Base-by-base conservation (phyloP, 352 stramenopile species). In the Elongisporangium anandrum region DNA sequence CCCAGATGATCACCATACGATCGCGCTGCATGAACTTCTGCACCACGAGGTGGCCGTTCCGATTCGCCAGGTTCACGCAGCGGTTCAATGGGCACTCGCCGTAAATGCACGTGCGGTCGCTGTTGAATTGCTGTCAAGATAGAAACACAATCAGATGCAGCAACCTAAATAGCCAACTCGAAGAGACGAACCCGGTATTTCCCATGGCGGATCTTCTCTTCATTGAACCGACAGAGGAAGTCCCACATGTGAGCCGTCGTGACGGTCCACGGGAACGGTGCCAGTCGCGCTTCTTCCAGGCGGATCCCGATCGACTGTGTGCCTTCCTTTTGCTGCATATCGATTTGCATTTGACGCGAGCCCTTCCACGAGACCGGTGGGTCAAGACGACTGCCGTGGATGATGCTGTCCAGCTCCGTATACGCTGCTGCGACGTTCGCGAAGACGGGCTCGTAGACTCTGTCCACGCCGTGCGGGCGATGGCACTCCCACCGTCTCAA, bases 271-370 rank as follows among this genome's bases (percentile, higher is more conserved):
- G 59, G 60, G 60, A 72, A 77, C 6, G 72, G 68, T 17, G 79
- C 39, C 6, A 66, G 45, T 15, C 64, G 65, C 47, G 66, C 81
- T 57, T 85, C 68, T 10, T 73, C 54, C 24, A 85, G 65, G 38
- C 81, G 70, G 29, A 85, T 66, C 19, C 64, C 70, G 72, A 85
- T 80, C 29, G 29, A 41, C 13, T 41, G 29, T 13, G 29, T 8
- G 9, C 29, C 29, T 41, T 41, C 29, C 2, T 1, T 13, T 8
- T 41, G 29, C 29, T 41, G 29, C 9, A 41, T 8, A 41, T 41
- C 29, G 9, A 41, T 41, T 15, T 41, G 29, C 9, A 41, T 8
- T 8, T 41, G 29, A 8, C 29, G 29, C 6, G 29, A 15, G 29
- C 29, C 5, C 29, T 41, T 41, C 29, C 5, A 41, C 9, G 29